Conservation (phyloP, 208 protist species). For the Acanthamoeba castellanii region DNA sequence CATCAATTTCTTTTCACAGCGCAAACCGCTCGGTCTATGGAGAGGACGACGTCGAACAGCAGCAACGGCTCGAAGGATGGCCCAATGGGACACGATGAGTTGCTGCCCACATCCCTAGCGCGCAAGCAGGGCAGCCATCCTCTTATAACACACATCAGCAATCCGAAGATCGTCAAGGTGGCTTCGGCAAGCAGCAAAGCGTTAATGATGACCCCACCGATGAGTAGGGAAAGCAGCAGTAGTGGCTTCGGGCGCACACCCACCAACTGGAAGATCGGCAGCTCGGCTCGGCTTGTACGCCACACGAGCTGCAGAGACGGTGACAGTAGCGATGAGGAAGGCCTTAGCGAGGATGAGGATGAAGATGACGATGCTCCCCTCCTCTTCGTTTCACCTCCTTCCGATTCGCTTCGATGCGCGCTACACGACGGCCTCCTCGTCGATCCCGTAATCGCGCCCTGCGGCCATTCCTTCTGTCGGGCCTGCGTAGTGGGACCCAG, state of each 20-base stretch:
- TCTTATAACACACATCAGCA: neutral
- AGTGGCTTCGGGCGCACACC: neutral
- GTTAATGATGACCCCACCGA: neutral
- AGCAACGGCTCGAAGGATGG: neutral
- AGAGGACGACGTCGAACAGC: neutral
- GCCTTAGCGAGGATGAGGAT: neutral
- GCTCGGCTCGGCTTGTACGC: neutral
- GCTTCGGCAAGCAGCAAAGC: neutral
- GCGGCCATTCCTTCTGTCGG: slow-evolving; percentile 66
- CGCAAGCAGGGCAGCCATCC: neutral
- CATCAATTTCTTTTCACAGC: too few relatives aligned
- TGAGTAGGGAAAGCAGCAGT: neutral
- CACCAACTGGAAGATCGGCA: neutral
- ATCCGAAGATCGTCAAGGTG: neutral
- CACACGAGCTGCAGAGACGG: neutral
- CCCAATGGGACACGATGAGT: neutral
- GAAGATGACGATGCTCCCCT: neutral
- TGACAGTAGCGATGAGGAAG: neutral
- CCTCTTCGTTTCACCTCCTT: slow-evolving; percentile 33
- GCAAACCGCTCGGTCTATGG: too few relatives aligned
- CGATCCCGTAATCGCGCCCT: slow-evolving; percentile 62
- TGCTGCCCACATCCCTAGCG: neutral
- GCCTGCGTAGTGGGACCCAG: neutral
- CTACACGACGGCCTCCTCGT: slow-evolving; percentile 35
- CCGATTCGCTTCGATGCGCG: slow-evolving; percentile 1